These are phyloP conservation scores for Starmerella floris DNA, from an alignment of 805 yeast species.

Conservation along the genomic window DNA sequence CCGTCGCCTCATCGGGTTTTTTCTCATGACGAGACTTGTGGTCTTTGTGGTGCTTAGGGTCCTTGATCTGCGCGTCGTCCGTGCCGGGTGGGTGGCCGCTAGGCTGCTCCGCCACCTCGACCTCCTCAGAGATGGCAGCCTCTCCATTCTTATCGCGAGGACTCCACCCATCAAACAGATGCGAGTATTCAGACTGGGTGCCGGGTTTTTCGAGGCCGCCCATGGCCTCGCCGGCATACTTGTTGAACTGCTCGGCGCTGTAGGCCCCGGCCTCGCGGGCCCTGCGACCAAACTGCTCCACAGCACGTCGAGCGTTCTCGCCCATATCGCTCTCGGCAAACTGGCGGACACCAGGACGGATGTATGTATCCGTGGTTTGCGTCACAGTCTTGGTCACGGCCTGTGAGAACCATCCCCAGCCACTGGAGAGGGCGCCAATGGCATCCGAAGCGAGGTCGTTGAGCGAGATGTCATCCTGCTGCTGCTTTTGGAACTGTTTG, in stretches of 20 bases:
- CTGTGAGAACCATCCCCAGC: conserved; percentile 88
- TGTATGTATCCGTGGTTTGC: conserved; percentile 77
- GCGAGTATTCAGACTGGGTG: conserved; percentile 15
- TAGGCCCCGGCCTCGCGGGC: conserved; percentile 76
- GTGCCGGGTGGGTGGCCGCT: too few relatives aligned
- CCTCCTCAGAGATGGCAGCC: not conserved
- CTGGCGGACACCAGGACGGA: conserved; percentile 80
- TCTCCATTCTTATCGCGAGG: conserved; percentile 3
- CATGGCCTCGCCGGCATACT: conserved; percentile 34
- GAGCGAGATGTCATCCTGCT: conserved; percentile 26
- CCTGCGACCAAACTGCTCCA: conserved; percentile 89
- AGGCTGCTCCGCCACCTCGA: not conserved
- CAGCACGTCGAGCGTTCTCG: conserved; percentile 76
- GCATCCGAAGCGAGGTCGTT: conserved; percentile 53
- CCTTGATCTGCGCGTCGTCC: too few relatives aligned
- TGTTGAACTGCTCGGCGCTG: conserved; percentile 54
- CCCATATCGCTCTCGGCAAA: conserved; percentile 69
- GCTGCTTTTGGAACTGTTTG: conserved; percentile 15
- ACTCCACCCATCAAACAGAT: conserved; percentile 19
- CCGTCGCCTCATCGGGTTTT: too few relatives aligned
- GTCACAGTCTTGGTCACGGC: conserved; percentile 70
- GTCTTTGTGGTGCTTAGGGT: too few relatives aligned
- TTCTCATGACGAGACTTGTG: too few relatives aligned
- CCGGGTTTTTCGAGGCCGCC: conserved; percentile 8
- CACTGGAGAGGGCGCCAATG: conserved; percentile 74